Evolutionary conservation across 768 basidiomycete genomes (phyloP).

Genomic region (Lactarius sanguifluus): DNA sequence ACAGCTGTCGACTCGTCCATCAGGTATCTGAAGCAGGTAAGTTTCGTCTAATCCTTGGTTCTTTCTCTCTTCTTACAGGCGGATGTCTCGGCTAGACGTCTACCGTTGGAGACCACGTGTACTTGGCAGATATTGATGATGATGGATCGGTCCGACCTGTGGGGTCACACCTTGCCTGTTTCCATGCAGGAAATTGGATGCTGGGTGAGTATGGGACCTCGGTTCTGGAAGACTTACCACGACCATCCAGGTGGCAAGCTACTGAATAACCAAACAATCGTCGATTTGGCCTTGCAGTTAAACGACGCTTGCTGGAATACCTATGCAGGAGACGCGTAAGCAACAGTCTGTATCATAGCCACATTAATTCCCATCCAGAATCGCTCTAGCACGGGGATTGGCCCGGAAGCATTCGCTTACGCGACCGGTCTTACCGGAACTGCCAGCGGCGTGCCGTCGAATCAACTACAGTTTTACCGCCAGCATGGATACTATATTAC

Average conservation of each 20-base stretch:
- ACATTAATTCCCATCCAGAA: not conserved
- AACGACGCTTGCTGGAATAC: constrained; percentile 81
- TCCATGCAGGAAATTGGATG: constrained; percentile 75
- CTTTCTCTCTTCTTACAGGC: not conserved
- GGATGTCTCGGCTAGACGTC: constrained; percentile 47
- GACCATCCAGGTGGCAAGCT: constrained; percentile 55
- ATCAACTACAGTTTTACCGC: constrained; percentile 52
- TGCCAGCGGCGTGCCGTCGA: constrained; percentile 36
- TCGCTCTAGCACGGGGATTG: constrained; percentile 63
- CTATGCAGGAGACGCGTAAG: constrained; percentile 67
- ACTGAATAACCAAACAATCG: constrained; percentile 67
- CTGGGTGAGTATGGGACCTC: constrained; percentile 42
- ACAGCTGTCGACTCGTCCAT: constrained; percentile 74
- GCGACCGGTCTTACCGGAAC: constrained; percentile 57
- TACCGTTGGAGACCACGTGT: constrained; percentile 58
- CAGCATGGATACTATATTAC: constrained; percentile 64
- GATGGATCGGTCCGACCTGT: constrained; percentile 50
- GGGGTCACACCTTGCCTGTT: constrained; percentile 74
- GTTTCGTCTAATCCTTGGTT: constrained; percentile 20
- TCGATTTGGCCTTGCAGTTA: constrained; percentile 57
- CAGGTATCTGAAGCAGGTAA: constrained; percentile 52
- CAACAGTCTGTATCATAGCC: constrained; percentile 7
- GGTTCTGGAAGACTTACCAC: not conserved
- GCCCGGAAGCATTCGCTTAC: constrained; percentile 68
- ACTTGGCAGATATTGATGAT: constrained; percentile 64